Evolutionary conservation across 2,329 filamentous ascomycete genomes (phyloP).

Genomic region (Emericellopsis cladophorae): DNA sequence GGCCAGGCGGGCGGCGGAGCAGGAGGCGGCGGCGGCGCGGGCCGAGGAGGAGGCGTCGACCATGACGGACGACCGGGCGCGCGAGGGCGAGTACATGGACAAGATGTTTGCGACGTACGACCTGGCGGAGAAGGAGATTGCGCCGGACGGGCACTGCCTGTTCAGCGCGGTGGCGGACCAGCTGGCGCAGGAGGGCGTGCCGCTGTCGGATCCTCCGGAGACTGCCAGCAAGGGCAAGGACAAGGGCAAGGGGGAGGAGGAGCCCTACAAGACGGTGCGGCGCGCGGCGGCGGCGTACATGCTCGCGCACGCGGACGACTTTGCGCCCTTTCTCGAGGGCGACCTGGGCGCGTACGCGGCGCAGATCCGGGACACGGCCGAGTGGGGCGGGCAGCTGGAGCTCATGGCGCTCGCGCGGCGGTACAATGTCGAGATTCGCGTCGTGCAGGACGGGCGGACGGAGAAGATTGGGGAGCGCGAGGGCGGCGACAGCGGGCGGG

Average conservation of each 20-base stretch:
- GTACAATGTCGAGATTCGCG: slow-evolving; percentile 69
- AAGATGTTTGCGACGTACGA: slow-evolving; percentile 48
- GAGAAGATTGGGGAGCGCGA: slow-evolving; percentile 52
- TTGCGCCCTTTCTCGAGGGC: slow-evolving; percentile 78
- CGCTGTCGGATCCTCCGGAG: slow-evolving; percentile 23
- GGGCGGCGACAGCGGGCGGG: slow-evolving; percentile 32
- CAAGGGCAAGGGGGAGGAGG: slow-evolving; percentile 9
- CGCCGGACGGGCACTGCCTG: slow-evolving; percentile 86
- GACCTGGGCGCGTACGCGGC: slow-evolving; percentile 58
- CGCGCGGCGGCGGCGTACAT: slow-evolving; percentile 69
- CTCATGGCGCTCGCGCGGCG: slow-evolving; percentile 69
- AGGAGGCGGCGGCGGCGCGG: slow-evolving; percentile 52
- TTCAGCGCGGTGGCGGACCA: slow-evolving; percentile 89
- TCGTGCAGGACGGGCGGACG: slow-evolving; percentile 73
- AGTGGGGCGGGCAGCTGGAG: slow-evolving; percentile 94
- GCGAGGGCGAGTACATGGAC: slow-evolving; percentile 61
- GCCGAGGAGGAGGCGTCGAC: slow-evolving; percentile 64
- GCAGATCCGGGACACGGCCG: slow-evolving; percentile 75
- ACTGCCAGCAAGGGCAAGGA: background rate
- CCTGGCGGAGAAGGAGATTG: slow-evolving; percentile 66
- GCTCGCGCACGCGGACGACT: slow-evolving; percentile 59
- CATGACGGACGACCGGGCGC: slow-evolving; percentile 60
- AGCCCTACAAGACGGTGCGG: slow-evolving; percentile 54
- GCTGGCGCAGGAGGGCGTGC: slow-evolving; percentile 40
- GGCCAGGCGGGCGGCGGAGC: slow-evolving; percentile 77